Conservation (phyloP, 164 flowering plant species). For the Tinospora cordifolia region DNA sequence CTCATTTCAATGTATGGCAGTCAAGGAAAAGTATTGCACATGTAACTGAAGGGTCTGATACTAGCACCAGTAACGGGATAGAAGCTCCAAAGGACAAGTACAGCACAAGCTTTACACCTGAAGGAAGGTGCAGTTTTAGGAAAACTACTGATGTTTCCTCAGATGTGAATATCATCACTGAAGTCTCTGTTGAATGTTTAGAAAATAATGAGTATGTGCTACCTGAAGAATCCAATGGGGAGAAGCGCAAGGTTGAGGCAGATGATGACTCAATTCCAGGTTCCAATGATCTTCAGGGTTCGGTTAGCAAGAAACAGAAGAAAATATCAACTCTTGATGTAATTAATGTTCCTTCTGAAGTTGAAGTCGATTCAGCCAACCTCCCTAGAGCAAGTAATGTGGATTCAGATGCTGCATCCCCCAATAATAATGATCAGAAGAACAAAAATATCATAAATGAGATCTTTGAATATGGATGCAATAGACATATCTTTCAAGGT, state of each 20-base stretch:
- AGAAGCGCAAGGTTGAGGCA: slow-evolving; percentile 19
- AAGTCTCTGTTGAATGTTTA: slow-evolving; percentile 17
- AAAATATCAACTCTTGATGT: slow-evolving; percentile 11
- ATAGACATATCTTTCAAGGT: slow-evolving; percentile 7
- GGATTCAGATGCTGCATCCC: slow-evolving; percentile 9
- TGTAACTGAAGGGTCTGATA: slow-evolving; percentile 20
- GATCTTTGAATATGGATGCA: slow-evolving; percentile 10
- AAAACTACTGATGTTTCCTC: slow-evolving; percentile 10
- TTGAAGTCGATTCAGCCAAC: slow-evolving; percentile 8
- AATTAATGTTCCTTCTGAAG: slow-evolving; percentile 9
- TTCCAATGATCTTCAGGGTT: slow-evolving; percentile 17
- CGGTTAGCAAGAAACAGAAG: slow-evolving; percentile 26
- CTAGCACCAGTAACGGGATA: slow-evolving; percentile 9
- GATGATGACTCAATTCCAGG: slow-evolving; percentile 2
- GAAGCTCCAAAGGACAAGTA: slow-evolving; percentile 15
- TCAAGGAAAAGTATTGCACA: slow-evolving; percentile 28
- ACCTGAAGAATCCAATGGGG: slow-evolving; percentile 16
- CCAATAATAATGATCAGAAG: slow-evolving; percentile 16
- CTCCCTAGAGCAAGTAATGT: not conserved
- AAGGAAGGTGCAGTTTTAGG: slow-evolving; percentile 21
- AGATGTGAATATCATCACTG: slow-evolving; percentile 19
- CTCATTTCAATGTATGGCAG: slow-evolving; percentile 25
- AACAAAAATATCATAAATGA: slow-evolving; percentile 11
- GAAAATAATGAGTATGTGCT: slow-evolving; percentile 2
- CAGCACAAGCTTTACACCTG: slow-evolving; percentile 12